A percentile compares a stretch with the other conserved stretches of the same genome.
Conservation (phyloP, 805 yeast species). For the Yamadazyma akitaensis region DNA sequence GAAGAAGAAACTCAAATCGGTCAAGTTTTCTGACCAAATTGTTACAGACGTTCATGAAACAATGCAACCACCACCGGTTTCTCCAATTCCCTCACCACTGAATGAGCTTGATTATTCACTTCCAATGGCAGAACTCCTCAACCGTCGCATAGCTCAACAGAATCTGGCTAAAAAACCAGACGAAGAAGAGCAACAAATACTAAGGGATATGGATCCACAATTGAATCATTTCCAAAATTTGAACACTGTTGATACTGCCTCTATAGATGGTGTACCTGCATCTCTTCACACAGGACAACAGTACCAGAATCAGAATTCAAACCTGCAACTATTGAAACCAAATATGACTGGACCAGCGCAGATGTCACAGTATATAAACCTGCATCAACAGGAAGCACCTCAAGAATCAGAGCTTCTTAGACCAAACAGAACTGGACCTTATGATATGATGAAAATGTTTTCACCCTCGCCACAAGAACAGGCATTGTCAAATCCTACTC, state of each 20-base stretch:
- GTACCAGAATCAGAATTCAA: slow-evolving; percentile 5
- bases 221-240: slow-evolving; percentile 71
- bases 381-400: neutral
- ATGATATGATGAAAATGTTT: slow-evolving; percentile 22
- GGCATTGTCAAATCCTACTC: slow-evolving; percentile 8
- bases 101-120: slow-evolving; percentile 53
- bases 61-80: slow-evolving; percentile 16
- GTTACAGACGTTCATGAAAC: slow-evolving; percentile 42
- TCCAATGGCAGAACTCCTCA: slow-evolving; percentile 74
- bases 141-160: slow-evolving; percentile 28
- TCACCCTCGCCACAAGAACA: slow-evolving; percentile 12
- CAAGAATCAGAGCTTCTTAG: slow-evolving; percentile 3
- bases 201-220: slow-evolving; percentile 72
- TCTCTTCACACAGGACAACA: slow-evolving; percentile 38
- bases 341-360: slow-evolving; percentile 47
- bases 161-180: slow-evolving; percentile 13
- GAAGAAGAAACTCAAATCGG: slow-evolving; percentile 51
- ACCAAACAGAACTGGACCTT: slow-evolving; percentile 45
- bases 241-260: slow-evolving; percentile 68
- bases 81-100: slow-evolving; percentile 17
- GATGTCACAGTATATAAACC: slow-evolving; percentile 27
- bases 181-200: slow-evolving; percentile 63
- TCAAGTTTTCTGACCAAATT: slow-evolving; percentile 69
- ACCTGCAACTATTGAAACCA: slow-evolving; percentile 28
- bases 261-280: slow-evolving; percentile 66